Conservation (phyloP, 345 rosid species). For the Chamaenerion angustifolium region DNA sequence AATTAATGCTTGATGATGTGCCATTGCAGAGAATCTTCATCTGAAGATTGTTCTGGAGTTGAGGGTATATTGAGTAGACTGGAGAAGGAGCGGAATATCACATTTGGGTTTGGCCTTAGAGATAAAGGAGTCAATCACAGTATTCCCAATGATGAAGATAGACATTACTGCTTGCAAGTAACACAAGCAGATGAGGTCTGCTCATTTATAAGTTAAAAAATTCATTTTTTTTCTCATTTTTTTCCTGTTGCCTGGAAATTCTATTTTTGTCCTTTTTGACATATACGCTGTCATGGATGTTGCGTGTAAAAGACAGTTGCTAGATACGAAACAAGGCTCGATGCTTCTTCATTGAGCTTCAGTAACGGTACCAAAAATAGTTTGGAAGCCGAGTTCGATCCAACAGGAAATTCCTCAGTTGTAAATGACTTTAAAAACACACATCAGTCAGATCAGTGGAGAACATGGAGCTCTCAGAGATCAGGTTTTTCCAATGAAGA, state of each 20-base stretch:
- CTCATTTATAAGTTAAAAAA: constrained; percentile 5
- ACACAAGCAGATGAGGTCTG: constrained; percentile 35
- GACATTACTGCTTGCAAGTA: constrained; percentile 24
- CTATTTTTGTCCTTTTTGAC: too few relatives aligned
- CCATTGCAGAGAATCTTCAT: constrained; percentile 33
- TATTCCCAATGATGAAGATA: constrained; percentile 9
- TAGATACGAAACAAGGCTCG: constrained; percentile 18
- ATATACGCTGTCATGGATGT: constrained; percentile 15
- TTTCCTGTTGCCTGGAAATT: too few relatives aligned
- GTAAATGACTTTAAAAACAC: constrained; percentile 19
- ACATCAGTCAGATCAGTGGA: constrained; percentile 43
- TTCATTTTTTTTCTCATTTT: not conserved
- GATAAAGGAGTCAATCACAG: constrained; percentile 23
- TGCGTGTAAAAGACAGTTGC: constrained; percentile 50
- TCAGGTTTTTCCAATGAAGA: constrained; percentile 39
- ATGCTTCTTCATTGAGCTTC: constrained; percentile 13
- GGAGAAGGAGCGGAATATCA: constrained; percentile 69
- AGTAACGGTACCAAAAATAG: constrained; percentile 11
- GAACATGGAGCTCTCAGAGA: constrained; percentile 60
- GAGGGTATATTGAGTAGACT: constrained; percentile 72
- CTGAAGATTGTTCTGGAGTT: constrained; percentile 43
- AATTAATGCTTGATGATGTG: constrained; percentile 4
- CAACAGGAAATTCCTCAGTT: constrained; percentile 16
- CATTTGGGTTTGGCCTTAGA: constrained; percentile 42
- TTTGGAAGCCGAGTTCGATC: constrained; percentile 12